phyloP scores from a whole-genome alignment of 306 rosid species.

The Cucumis melo region DNA sequence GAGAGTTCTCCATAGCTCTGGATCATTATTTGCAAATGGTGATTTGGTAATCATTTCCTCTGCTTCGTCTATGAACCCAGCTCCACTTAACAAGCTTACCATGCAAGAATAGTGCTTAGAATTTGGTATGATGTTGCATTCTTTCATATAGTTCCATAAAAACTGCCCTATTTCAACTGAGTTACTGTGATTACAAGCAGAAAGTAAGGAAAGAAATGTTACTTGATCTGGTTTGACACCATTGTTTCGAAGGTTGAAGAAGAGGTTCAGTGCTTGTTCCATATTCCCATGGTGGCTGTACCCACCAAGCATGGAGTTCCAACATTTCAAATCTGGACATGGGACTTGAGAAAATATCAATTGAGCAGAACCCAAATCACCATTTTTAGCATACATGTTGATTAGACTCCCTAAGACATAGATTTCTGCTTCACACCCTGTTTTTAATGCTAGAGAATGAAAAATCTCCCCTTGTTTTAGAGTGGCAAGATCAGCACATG shows the following conservation, averaged over 20 bases:
- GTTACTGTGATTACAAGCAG: constrained; percentile 62
- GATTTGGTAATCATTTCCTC: constrained; percentile 45
- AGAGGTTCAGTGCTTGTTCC: constrained; percentile 44
- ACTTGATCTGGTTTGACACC: constrained; percentile 58
- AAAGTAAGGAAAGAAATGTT: constrained; percentile 56
- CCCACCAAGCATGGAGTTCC: constrained; percentile 92
- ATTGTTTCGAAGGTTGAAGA: constrained; percentile 33
- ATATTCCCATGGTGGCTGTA: constrained; percentile 69
- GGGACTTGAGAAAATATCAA: constrained; percentile 37
- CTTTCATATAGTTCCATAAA: constrained; percentile 53
- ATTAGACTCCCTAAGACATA: constrained; percentile 68
- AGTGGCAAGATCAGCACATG: constrained; percentile 63
- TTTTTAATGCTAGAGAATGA: constrained; percentile 52
- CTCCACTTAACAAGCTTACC: constrained; percentile 63
- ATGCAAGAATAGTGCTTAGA: constrained; percentile 81
- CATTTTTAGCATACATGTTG: constrained; percentile 83
- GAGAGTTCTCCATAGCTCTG: constrained; percentile 68
- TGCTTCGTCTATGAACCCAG: constrained; percentile 52
- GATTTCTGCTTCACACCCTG: constrained; percentile 48
- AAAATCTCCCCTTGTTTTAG: constrained; percentile 67
- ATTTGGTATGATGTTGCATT: constrained; percentile 42
- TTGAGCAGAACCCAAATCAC: constrained; percentile 41
- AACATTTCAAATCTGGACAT: constrained; percentile 64
- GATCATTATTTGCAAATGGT: constrained; percentile 34
- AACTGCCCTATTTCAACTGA: constrained; percentile 40